Conservation (phyloP, 805 yeast species). For the Myxozyma mucilagina region DNA sequence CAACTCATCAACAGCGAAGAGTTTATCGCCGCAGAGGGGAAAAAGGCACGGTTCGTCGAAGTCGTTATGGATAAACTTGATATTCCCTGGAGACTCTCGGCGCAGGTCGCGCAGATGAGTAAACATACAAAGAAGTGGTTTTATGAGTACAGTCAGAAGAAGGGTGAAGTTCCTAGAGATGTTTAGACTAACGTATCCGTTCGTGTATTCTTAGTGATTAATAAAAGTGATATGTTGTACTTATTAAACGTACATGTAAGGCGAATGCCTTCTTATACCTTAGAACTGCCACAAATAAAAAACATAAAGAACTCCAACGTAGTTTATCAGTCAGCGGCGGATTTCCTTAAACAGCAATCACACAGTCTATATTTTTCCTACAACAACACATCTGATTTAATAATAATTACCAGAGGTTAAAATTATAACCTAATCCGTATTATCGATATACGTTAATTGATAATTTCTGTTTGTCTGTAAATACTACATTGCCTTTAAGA, state of each 20-base stretch:
- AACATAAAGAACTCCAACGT: background rate
- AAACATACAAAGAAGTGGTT: conserved; percentile 33
- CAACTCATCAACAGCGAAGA: conserved; percentile 43
- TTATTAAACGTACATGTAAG: background rate
- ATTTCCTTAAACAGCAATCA: no score
- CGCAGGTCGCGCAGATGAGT: conserved; percentile 36
- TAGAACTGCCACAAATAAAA: no score
- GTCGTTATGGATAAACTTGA: conserved; percentile 60
- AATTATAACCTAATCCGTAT: no score
- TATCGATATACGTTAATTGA: no score
- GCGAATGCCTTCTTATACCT: no score
- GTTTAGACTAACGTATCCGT: background rate
- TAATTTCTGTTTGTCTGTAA: no score
- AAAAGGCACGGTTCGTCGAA: conserved; percentile 55
- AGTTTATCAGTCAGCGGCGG: background rate
- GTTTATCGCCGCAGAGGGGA: conserved; percentile 37
- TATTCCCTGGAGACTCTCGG: conserved; percentile 60
- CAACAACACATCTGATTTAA: background rate
- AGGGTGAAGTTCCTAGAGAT: conserved; percentile 26
- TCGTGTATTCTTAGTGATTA: background rate
- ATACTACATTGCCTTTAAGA: no score
- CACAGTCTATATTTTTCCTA: no score
- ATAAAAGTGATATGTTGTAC: background rate
- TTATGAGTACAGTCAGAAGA: conserved; percentile 28
- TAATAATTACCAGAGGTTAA: no score